phyloP scores from a whole-genome alignment of 768 basidiomycete genomes.

The Glaciozyma antarctica region DNA sequence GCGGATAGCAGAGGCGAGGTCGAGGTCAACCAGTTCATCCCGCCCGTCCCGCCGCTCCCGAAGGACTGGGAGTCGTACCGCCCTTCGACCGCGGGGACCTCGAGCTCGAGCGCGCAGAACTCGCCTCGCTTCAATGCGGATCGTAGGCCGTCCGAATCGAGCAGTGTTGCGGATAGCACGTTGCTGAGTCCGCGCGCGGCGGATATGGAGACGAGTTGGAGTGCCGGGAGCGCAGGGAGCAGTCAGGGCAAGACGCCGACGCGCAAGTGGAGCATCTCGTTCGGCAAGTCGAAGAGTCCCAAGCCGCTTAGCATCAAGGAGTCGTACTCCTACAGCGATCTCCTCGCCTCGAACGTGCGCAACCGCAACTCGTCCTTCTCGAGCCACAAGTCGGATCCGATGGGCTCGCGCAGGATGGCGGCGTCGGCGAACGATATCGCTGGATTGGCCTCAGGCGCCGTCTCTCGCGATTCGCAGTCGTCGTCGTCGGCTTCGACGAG shows the following conservation, averaged over 20 bases:
- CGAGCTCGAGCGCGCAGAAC: slow-evolving; percentile 41
- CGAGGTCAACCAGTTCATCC: slow-evolving; percentile 58
- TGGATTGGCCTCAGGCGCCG: neutral
- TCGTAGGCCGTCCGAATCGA: slow-evolving; percentile 39
- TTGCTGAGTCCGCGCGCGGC: slow-evolving; percentile 12
- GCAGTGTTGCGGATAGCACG: slow-evolving; percentile 3
- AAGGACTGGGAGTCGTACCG: slow-evolving; percentile 54
- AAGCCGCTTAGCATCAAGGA: slow-evolving; percentile 23
- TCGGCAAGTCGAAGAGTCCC: slow-evolving; percentile 29
- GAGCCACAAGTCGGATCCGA: slow-evolving; percentile 3
- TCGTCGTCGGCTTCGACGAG: slow-evolving; percentile 13
- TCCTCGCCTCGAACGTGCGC: slow-evolving; percentile 6
- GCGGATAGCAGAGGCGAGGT: slow-evolving; percentile 46
- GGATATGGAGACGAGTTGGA: slow-evolving; percentile 3
- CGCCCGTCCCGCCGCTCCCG: slow-evolving; percentile 84
- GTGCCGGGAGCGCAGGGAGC: slow-evolving; percentile 1
- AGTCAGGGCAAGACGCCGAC: neutral
- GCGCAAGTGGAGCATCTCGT: slow-evolving; percentile 32
- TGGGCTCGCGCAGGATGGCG: slow-evolving; percentile 15
- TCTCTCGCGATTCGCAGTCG: neutral
- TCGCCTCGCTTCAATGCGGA: slow-evolving; percentile 40
- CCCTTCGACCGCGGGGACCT: slow-evolving; percentile 45
- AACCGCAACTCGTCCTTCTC: slow-evolving; percentile 12
- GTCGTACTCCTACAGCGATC: slow-evolving; percentile 23
- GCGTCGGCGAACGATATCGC: slow-evolving; percentile 29